Evolutionary conservation across 352 stramenopile genomes (phyloP).

Genomic region (Pythium volutum): DNA sequence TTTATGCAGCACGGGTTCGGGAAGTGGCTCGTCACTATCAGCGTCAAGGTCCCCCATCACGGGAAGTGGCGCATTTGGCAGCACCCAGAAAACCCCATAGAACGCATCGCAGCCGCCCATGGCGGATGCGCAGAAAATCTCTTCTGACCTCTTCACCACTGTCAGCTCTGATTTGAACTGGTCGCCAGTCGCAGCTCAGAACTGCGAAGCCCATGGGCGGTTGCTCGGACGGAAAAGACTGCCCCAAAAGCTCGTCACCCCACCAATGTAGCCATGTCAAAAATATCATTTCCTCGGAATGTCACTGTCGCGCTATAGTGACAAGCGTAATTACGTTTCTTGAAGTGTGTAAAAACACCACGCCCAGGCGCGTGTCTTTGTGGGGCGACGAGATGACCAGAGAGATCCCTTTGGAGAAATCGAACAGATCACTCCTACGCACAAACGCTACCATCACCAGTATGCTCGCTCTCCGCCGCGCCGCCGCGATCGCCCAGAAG

Average conservation of each 20-base stretch:
- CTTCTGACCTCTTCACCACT: too few relatives aligned
- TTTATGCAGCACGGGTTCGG: conserved; percentile 13
- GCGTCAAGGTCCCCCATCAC: conserved; percentile 5
- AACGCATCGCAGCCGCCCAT: conserved; percentile 24
- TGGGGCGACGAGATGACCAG: conserved; percentile 3
- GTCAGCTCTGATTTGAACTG: too few relatives aligned
- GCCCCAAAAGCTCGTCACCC: too few relatives aligned
- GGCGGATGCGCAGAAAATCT: too few relatives aligned
- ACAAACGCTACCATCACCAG: background rate
- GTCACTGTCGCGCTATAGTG: background rate
- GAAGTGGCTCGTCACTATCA: conserved; percentile 10
- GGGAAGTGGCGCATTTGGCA: conserved; percentile 28
- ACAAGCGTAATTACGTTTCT: conserved; percentile 13
- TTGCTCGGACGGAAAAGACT: too few relatives aligned
- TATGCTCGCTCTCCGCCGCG: conserved; percentile 75
- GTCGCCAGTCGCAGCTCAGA: too few relatives aligned
- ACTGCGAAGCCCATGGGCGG: too few relatives aligned
- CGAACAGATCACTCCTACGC: background rate
- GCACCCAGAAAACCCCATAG: conserved; percentile 40
- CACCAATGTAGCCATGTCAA: conserved; percentile 22
- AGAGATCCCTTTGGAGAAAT: background rate
- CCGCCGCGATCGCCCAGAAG: conserved; percentile 42
- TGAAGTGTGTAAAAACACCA: conserved; percentile 3
- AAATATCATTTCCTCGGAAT: conserved; percentile 5
- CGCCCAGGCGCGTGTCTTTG: conserved; percentile 7